Evolutionary conservation across 306 rosid genomes (phyloP).

Genomic region (Cyclanthera cordifolia): DNA sequence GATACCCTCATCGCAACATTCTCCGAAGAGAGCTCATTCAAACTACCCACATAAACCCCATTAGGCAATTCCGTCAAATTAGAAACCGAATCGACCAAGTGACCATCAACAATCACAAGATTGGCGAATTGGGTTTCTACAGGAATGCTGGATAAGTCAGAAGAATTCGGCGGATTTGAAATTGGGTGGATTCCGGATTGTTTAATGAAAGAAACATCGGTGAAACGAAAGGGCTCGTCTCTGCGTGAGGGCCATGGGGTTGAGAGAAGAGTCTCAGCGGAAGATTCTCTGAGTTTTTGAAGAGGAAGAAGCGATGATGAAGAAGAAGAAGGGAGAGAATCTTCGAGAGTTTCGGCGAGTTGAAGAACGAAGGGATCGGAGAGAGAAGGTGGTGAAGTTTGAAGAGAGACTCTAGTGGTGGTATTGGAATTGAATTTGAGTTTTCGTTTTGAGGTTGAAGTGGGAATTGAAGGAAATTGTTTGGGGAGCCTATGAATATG

Average conservation of each 20-base stretch:
- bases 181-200: slow-evolving; percentile 52
- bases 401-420: slow-evolving; percentile 26
- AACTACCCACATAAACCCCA: slow-evolving; percentile 53
- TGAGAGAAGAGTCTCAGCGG: slow-evolving; percentile 57
- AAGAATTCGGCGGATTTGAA: slow-evolving; percentile 22
- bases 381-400: slow-evolving; percentile 24
- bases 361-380: slow-evolving; percentile 79
- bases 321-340: slow-evolving; percentile 41
- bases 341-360: slow-evolving; percentile 86
- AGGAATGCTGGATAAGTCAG: neutral
- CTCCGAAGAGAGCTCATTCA: slow-evolving; percentile 29
- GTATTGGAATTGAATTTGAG: slow-evolving; percentile 15
- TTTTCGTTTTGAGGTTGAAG: slow-evolving; percentile 6
- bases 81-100: slow-evolving; percentile 13
- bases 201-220: slow-evolving; percentile 65
- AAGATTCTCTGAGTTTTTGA: slow-evolving; percentile 49
- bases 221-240: slow-evolving; percentile 87
- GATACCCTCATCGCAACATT: slow-evolving; percentile 29
- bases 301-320: slow-evolving; percentile 30
- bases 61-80: slow-evolving; percentile 33
- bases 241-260: slow-evolving; percentile 84
- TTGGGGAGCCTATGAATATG: slow-evolving; percentile 20
- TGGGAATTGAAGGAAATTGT: neutral
- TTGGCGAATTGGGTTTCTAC: slow-evolving; percentile 25
- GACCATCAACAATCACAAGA: slow-evolving; percentile 49